Evolutionary conservation across 176 grass and related monocot genomes (phyloP), one percentile per base, ranked within the genome.

Genomic region (Neostapfia colusana): DNA sequence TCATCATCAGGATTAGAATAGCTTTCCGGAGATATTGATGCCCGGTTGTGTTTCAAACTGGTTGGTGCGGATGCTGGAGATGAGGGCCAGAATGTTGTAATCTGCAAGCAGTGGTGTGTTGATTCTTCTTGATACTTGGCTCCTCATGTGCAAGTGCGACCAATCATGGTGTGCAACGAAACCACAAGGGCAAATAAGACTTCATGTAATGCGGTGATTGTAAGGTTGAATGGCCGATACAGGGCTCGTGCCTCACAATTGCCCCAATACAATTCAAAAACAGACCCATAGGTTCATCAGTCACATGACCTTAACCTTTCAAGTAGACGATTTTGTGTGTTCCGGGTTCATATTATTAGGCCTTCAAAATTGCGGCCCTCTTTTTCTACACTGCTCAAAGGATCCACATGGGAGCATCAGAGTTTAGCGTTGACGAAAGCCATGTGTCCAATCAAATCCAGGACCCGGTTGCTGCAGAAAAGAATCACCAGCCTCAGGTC

Each of bases 371-470:
- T 80, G 74, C 69, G 78, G 69, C 79, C 40, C 78, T 75, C 21
- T 51, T 31, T 63, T 81, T 56, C 65, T 70, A 79, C 7, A 2
- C 79, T 63, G 68, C 24, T 37, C 14, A n/a, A 17, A 72, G 25
- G 60, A 61, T 17, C 49, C 5, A 49, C 49, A 23, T 25, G 31
- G 3, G n/a, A 21, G 13, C 40, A 38, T 80, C 75, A 89, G 5
- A 59, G 25, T 28, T 68, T 86, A 27, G 90, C 72, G 23, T 65
- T 79, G 69, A 91, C 90, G 61, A 91, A 67, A 50, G 85, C 78
- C 94, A 97, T 91, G 67, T 93, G 91, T 24, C n/a, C 84, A 15
- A 97, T 97, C 80, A 93, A 77, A 75, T 97, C 94, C 9, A 97
- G 79, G 48, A 93, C 90, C 17, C 86, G 90, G 88, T 93, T 93